These are phyloP conservation scores for Phaffia tasmanica DNA, from an alignment of 768 basidiomycete species.

Conservation along the genomic window DNA sequence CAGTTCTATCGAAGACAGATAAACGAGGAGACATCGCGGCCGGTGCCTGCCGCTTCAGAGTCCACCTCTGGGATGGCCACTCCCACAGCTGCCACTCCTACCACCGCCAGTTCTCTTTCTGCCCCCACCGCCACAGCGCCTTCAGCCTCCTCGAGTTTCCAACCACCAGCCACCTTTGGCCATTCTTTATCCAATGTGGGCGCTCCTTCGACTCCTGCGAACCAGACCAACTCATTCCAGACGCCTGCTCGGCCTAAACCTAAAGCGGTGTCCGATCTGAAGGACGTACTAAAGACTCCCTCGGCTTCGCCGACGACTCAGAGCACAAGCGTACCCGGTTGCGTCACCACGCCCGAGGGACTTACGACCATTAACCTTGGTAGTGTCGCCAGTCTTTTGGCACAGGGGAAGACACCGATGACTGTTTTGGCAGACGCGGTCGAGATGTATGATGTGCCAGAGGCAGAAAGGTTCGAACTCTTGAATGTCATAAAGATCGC, in stretches of 20 bases:
- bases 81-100: slow-evolving; percentile 25
- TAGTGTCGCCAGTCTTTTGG: slow-evolving; percentile 41
- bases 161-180: slow-evolving; percentile 10
- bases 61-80: slow-evolving; percentile 33
- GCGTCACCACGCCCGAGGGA: slow-evolving; percentile 29
- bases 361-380: slow-evolving; percentile 34
- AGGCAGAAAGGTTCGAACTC: slow-evolving; percentile 75
- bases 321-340: neutral
- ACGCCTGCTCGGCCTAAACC: slow-evolving; percentile 23
- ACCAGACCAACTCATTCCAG: neutral
- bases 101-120: slow-evolving; percentile 44
- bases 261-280: slow-evolving; percentile 17
- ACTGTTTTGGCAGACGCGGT: slow-evolving; percentile 63
- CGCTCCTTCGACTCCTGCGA: slow-evolving; percentile 4
- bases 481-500: slow-evolving; percentile 74
- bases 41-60: slow-evolving; percentile 41
- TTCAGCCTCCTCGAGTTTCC: neutral
- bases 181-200: neutral
- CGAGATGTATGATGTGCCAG: slow-evolving; percentile 57
- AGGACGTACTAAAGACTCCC: slow-evolving; percentile 21
- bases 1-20: slow-evolving; percentile 33
- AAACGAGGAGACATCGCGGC: slow-evolving; percentile 28
- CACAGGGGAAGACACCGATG: slow-evolving; percentile 51
- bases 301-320: neutral
- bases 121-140: slow-evolving; percentile 49